Base-by-base conservation (phyloP, 169 alveolate species). In the Gregarina niphandrodes region DNA sequence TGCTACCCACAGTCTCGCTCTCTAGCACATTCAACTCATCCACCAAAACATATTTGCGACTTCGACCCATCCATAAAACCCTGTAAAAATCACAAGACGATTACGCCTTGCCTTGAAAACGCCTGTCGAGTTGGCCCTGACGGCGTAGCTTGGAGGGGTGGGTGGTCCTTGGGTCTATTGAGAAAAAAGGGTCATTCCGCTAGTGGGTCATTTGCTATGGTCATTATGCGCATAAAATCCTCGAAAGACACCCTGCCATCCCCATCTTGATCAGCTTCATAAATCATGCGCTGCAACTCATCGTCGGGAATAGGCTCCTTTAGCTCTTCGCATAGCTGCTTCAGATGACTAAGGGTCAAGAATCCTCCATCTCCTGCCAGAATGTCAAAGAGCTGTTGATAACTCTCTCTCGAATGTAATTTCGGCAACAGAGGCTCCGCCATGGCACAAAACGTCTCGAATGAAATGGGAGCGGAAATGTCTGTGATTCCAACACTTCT, bases 221-320 rank as follows among this genome's bases (percentile, higher is more conserved):
- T 26, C 13, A 26, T 26, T 26, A 26, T 26, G 32, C 32, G 32
- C 9, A 9, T 9, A 26, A 26, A 26, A 9, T 26, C 32, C n/a
- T 26, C 32, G n/a, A 26, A 26, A 26, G 9, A 9, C n/a, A 26
- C 32, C 9, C 13, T 26, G 13, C 32, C 32, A 26, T 26, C 32
- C 32, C 32, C 32, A 26, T 26, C n/a, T 26, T n/a, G 9, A 26
- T 26, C 32, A 26, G 32, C 32, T n/a, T 26, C 32, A n/a, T 26
- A 9, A 9, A 26, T 26, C 32, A 26, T 26, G 13, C n/a, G 13
- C n/a, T 26, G 32, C 13, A 26, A 9, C n/a, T 26, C 32, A 26
- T 26, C 32, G 32, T 26, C 32, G n/a, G 32, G 9, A 26, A 26
- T 9, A 9, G 9, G 9, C n/a, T 26, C 32, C 9, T 26, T n/a